Evolutionary conservation across 768 basidiomycete genomes (phyloP), one percentile per base, ranked within the genome.

Genomic region (Tylopilus sp.): DNA sequence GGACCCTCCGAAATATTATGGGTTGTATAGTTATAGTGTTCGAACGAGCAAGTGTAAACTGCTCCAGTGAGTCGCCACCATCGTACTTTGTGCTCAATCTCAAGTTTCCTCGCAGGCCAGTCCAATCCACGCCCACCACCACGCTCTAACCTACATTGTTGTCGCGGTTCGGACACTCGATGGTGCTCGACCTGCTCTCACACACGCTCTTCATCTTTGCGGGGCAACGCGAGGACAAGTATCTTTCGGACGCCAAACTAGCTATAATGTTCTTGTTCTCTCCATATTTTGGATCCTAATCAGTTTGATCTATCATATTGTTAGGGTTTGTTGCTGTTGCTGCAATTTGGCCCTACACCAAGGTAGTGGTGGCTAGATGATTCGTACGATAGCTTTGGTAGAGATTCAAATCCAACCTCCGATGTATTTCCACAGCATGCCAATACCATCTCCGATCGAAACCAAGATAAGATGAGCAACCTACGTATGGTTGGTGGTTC

Each of bases 81-180:
- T n/a, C 17, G n/a, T 7, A 1, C 12, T 20, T 10, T 18, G n/a
- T 18, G 20, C 35, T n/a, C 38, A 2, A 39, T 20, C 38, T 9
- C 38, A 6, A 11, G 1, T 3, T 18, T 18, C 36, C 12, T 18
- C 7, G 6, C 28, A 68, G 66, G 40, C 68, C 64, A 20, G 57
- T 58, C 20, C 62, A 56, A 48, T 55, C 55, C 1, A 20, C 44
- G 2, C 41, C 51, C 15, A 28, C 59, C 0, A 31, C 56, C 10
- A 46, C 67, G 4, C 66, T 71, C 0, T 74, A 76, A 44, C 67
- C 70, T 1, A 54, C 70, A 20, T 80, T 88, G 20, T 75, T 83
- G 2, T 72, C 81, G 10, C 83, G 87, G 18, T 86, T 75, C 52
- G 87, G 88, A 0, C 89, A 91, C 68, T 88, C 88, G 4, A 91